Evolutionary conservation across 148 eudicot species (phyloP).

Genomic region (Oxyria digyna): DNA sequence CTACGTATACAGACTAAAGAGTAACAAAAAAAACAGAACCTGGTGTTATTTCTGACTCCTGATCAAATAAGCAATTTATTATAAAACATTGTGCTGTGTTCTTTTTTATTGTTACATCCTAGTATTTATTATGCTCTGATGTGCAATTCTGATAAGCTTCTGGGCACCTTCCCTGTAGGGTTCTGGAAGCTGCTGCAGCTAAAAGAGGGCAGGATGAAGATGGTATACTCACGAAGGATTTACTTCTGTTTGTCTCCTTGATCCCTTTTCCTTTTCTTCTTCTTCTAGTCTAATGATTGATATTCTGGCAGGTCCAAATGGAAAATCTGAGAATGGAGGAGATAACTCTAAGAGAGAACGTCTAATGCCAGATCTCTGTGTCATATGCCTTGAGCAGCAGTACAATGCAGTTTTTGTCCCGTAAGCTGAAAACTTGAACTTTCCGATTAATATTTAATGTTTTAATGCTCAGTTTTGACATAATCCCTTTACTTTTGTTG

Average conservation of each 20-base stretch:
- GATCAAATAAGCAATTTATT: neutral
- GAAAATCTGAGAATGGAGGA: conserved; percentile 46
- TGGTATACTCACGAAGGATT: conserved; percentile 25
- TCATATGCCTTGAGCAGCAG: conserved; percentile 90
- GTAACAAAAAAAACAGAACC: neutral
- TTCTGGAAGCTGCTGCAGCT: conserved; percentile 84
- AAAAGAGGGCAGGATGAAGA: conserved; percentile 44
- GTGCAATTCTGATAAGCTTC: neutral
- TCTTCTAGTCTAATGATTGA: neutral
- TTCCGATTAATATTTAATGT: neutral
- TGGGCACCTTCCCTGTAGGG: conserved; percentile 33
- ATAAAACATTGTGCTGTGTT: neutral
- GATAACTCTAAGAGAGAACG: conserved; percentile 51
- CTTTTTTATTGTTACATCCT: neutral
- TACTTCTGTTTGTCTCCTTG: neutral
- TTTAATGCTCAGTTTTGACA: neutral
- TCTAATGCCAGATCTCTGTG: conserved; percentile 82
- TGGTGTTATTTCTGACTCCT: neutral
- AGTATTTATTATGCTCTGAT: neutral
- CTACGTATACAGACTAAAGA: neutral
- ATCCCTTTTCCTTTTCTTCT: conserved; percentile 3
- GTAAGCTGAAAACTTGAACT: conserved; percentile 32
- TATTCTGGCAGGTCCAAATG: conserved; percentile 33
- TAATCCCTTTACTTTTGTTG: neutral
- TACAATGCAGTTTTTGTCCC: conserved; percentile 96